Evolutionary conservation across 495 filamentous ascomycete species (phyloP).

Genomic region (Xylaria flabelliformis): DNA sequence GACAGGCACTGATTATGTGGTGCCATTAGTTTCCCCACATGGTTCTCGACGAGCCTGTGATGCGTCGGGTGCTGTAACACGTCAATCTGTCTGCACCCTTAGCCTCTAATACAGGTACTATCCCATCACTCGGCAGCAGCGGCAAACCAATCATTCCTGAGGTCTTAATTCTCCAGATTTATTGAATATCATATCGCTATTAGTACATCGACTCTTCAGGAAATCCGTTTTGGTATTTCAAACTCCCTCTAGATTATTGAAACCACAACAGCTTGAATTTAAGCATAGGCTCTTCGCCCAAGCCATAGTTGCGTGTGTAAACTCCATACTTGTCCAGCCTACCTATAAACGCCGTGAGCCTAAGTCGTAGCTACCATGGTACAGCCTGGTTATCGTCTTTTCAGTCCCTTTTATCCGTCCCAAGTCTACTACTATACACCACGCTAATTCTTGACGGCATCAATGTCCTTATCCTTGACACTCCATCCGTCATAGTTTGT

Average conservation of each 20-base stretch:
- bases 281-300: slow-evolving; percentile 1
- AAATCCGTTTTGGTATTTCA: background rate
- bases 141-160: background rate
- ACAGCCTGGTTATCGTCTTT: slow-evolving; percentile 1
- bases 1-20: background rate
- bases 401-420: background rate
- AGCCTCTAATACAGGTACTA: background rate
- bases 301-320: slow-evolving; percentile 2
- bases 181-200: background rate
- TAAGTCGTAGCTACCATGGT: background rate
- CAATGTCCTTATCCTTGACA: slow-evolving; percentile 36
- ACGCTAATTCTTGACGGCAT: slow-evolving; percentile 25
- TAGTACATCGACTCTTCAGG: background rate
- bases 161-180: background rate
- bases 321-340: slow-evolving; percentile 8
- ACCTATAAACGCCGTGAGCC: slow-evolving; percentile 23
- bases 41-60: background rate
- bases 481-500: slow-evolving; percentile 44
- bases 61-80: slow-evolving; percentile 7
- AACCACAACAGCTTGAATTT: background rate
- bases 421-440: background rate
- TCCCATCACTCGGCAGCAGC: background rate
- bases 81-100: slow-evolving; percentile 8
- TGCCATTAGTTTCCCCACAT: slow-evolving; percentile 10
- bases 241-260: background rate